These are phyloP conservation scores for Thamnidium elegans DNA, from an alignment of 192 early-diverging fungal genomes.

Conservation along the genomic window DNA sequence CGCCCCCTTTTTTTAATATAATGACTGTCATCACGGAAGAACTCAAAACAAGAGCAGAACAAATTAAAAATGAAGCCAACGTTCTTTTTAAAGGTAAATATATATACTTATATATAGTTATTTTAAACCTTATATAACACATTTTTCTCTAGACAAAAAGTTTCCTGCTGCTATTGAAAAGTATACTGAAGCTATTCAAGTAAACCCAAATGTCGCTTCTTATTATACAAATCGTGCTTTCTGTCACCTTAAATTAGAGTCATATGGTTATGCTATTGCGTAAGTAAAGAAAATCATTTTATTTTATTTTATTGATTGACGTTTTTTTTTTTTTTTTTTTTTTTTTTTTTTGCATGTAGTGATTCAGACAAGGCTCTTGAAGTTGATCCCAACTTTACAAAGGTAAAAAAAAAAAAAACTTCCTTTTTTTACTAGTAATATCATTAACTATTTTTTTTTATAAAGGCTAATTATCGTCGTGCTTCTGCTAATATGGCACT, in stretches of 20 bases:
- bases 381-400: slow-evolving; percentile 78
- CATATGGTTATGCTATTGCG: slow-evolving; percentile 77
- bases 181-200: slow-evolving; percentile 85
- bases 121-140: background rate
- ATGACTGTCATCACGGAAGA: slow-evolving; percentile 6
- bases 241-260: slow-evolving; percentile 80
- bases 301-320: background rate
- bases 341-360: slow-evolving; percentile 21
- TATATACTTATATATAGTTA: background rate
- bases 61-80: slow-evolving; percentile 70
- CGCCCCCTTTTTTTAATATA: background rate
- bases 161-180: slow-evolving; percentile 88
- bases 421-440: background rate
- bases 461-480: slow-evolving; percentile 85
- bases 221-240: slow-evolving; percentile 94
- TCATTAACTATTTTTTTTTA: background rate
- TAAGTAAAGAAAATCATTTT: slow-evolving; percentile 22
- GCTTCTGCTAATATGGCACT: slow-evolving; percentile 87
- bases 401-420: slow-evolving; percentile 38
- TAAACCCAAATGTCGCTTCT: slow-evolving; percentile 78
- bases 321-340: slow-evolving; percentile 5
- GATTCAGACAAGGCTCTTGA: slow-evolving; percentile 85
- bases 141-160: slow-evolving; percentile 39
- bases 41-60: slow-evolving; percentile 37
- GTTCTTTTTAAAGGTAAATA: slow-evolving; percentile 55